These are phyloP conservation scores for Trichoderma pleuroti DNA, from an alignment of 2,329 filamentous ascomycete genomes.

Conservation along the genomic window DNA sequence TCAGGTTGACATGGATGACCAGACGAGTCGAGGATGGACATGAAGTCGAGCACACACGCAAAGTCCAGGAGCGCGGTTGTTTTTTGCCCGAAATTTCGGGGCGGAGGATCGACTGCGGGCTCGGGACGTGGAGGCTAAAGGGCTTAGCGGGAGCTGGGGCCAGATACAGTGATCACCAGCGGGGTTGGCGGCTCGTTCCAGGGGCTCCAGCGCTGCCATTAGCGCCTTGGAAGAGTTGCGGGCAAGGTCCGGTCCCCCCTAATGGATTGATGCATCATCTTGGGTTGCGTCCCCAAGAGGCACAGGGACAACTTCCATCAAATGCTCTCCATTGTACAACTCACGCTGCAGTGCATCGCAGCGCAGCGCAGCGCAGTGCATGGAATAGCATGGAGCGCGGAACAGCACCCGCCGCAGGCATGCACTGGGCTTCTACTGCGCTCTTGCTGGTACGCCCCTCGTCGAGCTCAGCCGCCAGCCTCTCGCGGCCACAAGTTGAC, in stretches of 20 bases:
- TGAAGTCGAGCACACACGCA: not conserved
- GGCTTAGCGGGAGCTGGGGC: not conserved
- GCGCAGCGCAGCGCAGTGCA: not conserved
- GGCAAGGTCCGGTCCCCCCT: no score
- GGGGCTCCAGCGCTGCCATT: not conserved
- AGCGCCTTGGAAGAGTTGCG: no score
- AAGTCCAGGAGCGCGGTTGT: not conserved
- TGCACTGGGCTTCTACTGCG: not conserved
- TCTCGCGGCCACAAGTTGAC: not conserved
- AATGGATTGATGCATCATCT: not conserved
- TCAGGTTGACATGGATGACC: not conserved
- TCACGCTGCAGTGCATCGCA: not conserved
- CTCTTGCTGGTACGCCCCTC: not conserved
- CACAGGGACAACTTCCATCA: not conserved
- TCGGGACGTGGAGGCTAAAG: not conserved
- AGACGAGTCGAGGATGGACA: not conserved
- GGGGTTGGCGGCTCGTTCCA: not conserved
- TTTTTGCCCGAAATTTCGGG: not conserved
- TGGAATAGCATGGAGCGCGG: no score
- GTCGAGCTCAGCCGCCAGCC: not conserved
- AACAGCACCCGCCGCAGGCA: not conserved
- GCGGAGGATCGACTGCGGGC: not conserved
- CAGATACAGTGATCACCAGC: not conserved
- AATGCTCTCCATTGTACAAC: not conserved
- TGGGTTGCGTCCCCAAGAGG: not conserved